Evolutionary conservation across 306 rosid genomes (phyloP).

Genomic region (Acmispon strigosus): DNA sequence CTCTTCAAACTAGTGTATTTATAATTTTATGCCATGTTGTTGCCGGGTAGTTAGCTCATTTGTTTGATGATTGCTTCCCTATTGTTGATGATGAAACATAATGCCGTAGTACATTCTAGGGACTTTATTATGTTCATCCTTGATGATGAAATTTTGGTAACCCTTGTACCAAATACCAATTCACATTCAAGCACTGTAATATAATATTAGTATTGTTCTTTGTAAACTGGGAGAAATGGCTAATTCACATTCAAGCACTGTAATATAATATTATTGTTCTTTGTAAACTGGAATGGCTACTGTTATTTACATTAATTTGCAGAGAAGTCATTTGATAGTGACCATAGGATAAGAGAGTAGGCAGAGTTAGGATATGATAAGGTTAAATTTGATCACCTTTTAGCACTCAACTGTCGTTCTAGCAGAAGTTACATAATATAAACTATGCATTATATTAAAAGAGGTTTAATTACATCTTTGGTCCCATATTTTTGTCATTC

Average conservation of each 20-base stretch:
- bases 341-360: too few species aligned
- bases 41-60: constrained; percentile 29
- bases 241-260: constrained; percentile 13
- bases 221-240: neutral
- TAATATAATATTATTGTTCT: neutral
- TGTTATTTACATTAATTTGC: neutral
- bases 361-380: too few species aligned
- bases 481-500: too few species aligned
- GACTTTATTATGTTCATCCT: neutral
- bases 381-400: neutral
- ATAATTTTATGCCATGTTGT: constrained; percentile 5
- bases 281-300: neutral
- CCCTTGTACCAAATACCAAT: neutral
- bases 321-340: too few species aligned
- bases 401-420: neutral
- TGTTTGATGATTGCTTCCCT: constrained; percentile 26
- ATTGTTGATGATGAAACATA: constrained; percentile 23
- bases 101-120: constrained; percentile 5
- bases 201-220: neutral
- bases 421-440: too few species aligned
- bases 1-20: neutral
- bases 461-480: too few species aligned
- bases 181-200: constrained; percentile 16
- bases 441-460: too few species aligned
- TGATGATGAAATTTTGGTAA: constrained; percentile 11